Evolutionary conservation across 1,139 yeast genomes (phyloP), one percentile per base, ranked within the genome.

Genomic region (Yamadazyma sp.): DNA sequence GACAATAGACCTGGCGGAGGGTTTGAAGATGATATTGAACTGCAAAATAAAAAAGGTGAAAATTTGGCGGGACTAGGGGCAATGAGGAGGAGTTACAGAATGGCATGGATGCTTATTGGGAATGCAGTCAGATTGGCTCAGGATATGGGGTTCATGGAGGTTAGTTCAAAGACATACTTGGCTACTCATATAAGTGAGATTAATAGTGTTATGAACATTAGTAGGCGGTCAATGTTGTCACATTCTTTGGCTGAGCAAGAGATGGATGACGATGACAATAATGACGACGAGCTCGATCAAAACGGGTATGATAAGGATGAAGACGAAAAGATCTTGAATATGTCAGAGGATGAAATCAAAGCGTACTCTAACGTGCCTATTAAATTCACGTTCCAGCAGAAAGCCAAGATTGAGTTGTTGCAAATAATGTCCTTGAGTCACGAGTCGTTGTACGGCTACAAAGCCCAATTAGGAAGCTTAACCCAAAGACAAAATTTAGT

Each of bases 101-200:
- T 88, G 92, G 85, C 95, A 0, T 89, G 96, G 92, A 85, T 88
- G 92, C 73, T 88, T 45, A 82, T 87, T 39, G 97, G 97, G 4
- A 80, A 86, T 2, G 90, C 95, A 0, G 86, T 87, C 3, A 69
- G 97, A 39, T 63, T 90, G 32, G 95, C 96, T 2, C 95, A 88
- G 56, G 94, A 88, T 58, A 78, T 87, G 77, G 89, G 88, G 6
- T 75, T 85, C 48, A 80, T 85, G 72, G 88, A 86, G 38, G 76
- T 80, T 13, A 79, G 86, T 46, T 72, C 90, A 10, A 76, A 83
- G 48, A 80, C 89, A 2, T 86, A 84, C 52, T 67, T 88, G 41
- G 96, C 96, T 0, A 80, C 95, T 0, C 96, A 88, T 57, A 69
- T 85, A 34, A 80, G 95, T 2, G 97, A 90, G 57, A 83, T 87